Base-by-base conservation (phyloP, 768 basidiomycete genomes). In the Tephrocybe sp. region DNA sequence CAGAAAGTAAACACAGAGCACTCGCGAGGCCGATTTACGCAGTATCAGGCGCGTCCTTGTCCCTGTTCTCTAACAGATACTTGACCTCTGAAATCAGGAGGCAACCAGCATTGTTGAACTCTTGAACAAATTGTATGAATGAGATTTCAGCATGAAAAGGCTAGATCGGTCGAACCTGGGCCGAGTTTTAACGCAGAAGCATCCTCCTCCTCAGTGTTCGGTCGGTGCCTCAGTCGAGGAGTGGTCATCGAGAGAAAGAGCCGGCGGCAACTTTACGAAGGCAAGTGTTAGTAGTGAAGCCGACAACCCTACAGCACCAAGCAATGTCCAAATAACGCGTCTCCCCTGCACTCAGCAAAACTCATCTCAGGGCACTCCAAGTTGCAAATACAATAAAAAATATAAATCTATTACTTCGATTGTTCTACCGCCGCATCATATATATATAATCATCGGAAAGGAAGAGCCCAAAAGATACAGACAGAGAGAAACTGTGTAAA, bases 21-120 rank as follows among this genome's bases (percentile, higher is more conserved):
- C 24, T 52, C 28, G 6, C 26, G 11, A 73, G 86, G 52, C n/a
- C n/a, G n/a, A n/a, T n/a, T n/a, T 62, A 92, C 92, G 84, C 81
- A 49, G 90, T 92, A 61, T 92, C 90, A 7, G 91, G 91, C 2
- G 88, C 87, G 60, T 89, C 87, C 67, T 92, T 89, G 69, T 91
- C 86, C 57, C 89, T 74, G 72, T 89, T 88, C 68, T 92, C 90
- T 24, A 96, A 74, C 40, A 96, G 72, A 64, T 93, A 89, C 63
- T 92, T 92, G 64, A 95, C 93, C 63, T 96, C 93, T 1, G 91
- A 92, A 52, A 95, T 92, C 59, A 93, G 78, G 62, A 96, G 67
- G 67, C 89, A 92, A 75, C 89, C 92, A 5, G 89, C 89, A 55
- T 92, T 91, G 72, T 91, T 91, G 72, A 95, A 95, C 64, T 92